Conservation (phyloP, 108 stramenopile genomes). For the Nannochloropsis salina region DNA sequence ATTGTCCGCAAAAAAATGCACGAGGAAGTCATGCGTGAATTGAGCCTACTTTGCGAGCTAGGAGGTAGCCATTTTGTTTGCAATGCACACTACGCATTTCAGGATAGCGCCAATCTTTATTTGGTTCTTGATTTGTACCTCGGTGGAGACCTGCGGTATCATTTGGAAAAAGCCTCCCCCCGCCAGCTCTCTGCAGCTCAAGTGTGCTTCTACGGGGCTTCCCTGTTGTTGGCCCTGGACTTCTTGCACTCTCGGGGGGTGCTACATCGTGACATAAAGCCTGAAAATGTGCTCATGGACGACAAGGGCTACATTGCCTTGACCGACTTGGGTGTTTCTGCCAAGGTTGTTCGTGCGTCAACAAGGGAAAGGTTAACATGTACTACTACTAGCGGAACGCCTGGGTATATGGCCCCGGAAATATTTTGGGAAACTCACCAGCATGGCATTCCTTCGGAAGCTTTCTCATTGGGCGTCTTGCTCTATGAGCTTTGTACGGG, state of each 20-base stretch:
- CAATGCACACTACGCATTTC: not conserved
- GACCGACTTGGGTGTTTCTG: not conserved
- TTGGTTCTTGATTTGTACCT: not conserved
- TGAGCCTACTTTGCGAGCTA: not conserved
- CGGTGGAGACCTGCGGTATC: not conserved
- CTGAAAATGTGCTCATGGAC: constrained; percentile 8
- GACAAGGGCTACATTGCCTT: constrained; percentile 1
- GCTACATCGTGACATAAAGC: not conserved
- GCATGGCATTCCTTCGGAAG: not conserved
- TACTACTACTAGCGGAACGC: not conserved
- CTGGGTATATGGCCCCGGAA: not conserved
- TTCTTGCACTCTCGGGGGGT: not conserved
- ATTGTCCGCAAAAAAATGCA: constrained; percentile 1
- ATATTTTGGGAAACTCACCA: not conserved
- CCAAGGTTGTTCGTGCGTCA: not conserved
- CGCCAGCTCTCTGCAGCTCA: not conserved
- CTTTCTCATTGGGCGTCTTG: not conserved
- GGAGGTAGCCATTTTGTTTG: not conserved
- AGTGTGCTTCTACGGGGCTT: not conserved
- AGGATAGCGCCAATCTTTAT: not conserved
- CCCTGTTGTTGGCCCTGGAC: not conserved
- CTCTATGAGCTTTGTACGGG: constrained; percentile 7
- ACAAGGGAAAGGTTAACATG: not conserved
- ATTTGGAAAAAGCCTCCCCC: not conserved
- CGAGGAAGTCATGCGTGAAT: constrained; percentile 1